Conservation (phyloP, 192 early-diverging fungal genomes). For the Coemansia reversa region DNA sequence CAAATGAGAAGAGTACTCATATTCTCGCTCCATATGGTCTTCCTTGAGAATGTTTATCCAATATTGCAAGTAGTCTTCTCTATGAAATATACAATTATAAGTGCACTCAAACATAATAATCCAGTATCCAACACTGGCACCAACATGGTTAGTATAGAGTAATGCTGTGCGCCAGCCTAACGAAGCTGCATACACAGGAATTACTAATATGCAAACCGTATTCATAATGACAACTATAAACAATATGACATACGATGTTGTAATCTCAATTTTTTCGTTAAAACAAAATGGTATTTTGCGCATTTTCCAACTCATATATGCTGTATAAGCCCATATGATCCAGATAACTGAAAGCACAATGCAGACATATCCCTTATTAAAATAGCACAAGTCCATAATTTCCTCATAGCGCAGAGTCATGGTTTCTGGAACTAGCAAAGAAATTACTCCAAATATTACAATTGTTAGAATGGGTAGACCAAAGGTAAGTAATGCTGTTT, state of each 20-base stretch:
- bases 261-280: conserved; percentile 32
- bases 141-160: conserved; percentile 35
- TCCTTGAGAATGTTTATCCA: conserved; percentile 44
- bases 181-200: conserved; percentile 34
- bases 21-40: conserved; percentile 31
- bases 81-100: conserved; percentile 36
- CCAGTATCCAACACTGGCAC: conserved; percentile 37
- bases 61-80: conserved; percentile 39
- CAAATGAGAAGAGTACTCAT: conserved; percentile 26
- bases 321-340: conserved; percentile 26
- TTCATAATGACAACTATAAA: conserved; percentile 29
- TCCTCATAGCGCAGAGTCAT: conserved; percentile 37
- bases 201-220: conserved; percentile 24
- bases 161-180: conserved; percentile 36
- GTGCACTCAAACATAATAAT: conserved; percentile 44
- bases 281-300: conserved; percentile 47
- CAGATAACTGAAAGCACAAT: conserved; percentile 25
- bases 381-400: conserved; percentile 36
- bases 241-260: conserved; percentile 17
- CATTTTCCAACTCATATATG: conserved; percentile 36
- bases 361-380: conserved; percentile 12
- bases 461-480: conserved; percentile 14
- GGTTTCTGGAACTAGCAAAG: conserved; percentile 20
- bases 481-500: conserved; percentile 5
- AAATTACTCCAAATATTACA: conserved; percentile 28